A percentile compares a stretch with the other conserved stretches of the same genome.
phyloP scores from a whole-genome alignment of 2,329 filamentous ascomycete species.

The Claviceps cyperi region DNA sequence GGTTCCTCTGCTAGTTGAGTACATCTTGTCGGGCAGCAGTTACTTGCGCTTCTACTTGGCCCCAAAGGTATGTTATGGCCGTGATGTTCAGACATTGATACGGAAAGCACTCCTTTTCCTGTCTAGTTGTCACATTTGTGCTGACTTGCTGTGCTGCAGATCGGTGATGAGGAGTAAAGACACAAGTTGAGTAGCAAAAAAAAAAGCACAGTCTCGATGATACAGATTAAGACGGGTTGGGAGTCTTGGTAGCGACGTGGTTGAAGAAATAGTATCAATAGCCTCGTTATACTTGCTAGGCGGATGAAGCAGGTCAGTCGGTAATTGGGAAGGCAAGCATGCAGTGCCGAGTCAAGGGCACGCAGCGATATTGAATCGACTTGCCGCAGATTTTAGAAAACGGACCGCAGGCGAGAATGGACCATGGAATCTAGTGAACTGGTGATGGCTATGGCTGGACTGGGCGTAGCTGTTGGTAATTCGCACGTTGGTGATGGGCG shows the following conservation, averaged over 20 bases:
- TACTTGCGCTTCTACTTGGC: conserved; percentile 96
- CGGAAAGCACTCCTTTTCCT: neutral
- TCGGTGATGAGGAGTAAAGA: conserved; percentile 25
- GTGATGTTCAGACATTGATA: neutral
- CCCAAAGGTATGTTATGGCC: conserved; percentile 59
- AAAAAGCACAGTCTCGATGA: neutral
- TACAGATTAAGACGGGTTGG: neutral
- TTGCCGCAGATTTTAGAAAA: too few relatives aligned
- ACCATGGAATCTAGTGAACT: neutral
- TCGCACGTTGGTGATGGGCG: too few relatives aligned
- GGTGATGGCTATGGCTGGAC: neutral
- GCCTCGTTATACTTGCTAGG: neutral
- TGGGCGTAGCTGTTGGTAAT: neutral
- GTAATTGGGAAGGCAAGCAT: conserved; percentile 1
- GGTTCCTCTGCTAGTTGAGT: conserved; percentile 92
- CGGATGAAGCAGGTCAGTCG: conserved; percentile 1
- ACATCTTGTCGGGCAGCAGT: conserved; percentile 64
- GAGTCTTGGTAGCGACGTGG: neutral
- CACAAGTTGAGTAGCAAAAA: neutral
- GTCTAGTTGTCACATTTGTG: neutral
- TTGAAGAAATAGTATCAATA: neutral
- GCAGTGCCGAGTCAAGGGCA: conserved; percentile 1
- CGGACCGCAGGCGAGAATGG: neutral
- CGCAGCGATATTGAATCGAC: neutral
- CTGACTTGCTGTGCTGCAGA: conserved; percentile 11